These are phyloP conservation scores for Trifolium fragiferum DNA, from an alignment of 306 rosid genomes.

Conservation along the genomic window DNA sequence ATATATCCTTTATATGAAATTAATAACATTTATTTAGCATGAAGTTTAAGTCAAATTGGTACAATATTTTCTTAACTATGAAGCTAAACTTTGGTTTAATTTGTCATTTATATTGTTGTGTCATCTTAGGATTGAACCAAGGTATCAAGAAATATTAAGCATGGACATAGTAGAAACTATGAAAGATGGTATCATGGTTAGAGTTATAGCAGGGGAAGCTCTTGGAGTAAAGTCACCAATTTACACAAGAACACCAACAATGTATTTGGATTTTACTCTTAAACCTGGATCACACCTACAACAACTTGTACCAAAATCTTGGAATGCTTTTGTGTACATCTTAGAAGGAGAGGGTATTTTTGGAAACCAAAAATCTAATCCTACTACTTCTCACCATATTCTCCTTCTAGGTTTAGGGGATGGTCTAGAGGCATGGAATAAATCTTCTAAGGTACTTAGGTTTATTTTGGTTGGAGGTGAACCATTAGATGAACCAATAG, in stretches of 20 bases:
- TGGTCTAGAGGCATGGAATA: conserved; percentile 87
- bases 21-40: conserved; percentile 16
- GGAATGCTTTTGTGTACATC: conserved; percentile 89
- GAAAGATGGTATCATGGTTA: conserved; percentile 78
- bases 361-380: conserved; percentile 54
- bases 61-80: conserved; percentile 23
- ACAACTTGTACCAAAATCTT: conserved; percentile 73
- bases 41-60: conserved; percentile 17
- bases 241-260: conserved; percentile 89
- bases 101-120: background rate
- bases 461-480: conserved; percentile 89
- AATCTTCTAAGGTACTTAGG: conserved; percentile 64
- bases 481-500: conserved; percentile 80
- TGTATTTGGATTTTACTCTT: conserved; percentile 90
- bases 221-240: conserved; percentile 84
- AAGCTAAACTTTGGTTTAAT: conserved; percentile 19
- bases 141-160: conserved; percentile 81
- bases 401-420: conserved; percentile 88
- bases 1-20: conserved; percentile 13
- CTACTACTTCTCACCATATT: conserved; percentile 66
- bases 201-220: conserved; percentile 93
- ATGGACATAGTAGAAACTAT: conserved; percentile 72
- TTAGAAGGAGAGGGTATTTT: conserved; percentile 93
- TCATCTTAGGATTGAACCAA: conserved; percentile 83
- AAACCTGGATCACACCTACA: conserved; percentile 73